Evolutionary conservation across 2,329 filamentous ascomycete species (phyloP), one percentile per base, ranked within the genome.

Genomic region (Sporothrix luriei): DNA sequence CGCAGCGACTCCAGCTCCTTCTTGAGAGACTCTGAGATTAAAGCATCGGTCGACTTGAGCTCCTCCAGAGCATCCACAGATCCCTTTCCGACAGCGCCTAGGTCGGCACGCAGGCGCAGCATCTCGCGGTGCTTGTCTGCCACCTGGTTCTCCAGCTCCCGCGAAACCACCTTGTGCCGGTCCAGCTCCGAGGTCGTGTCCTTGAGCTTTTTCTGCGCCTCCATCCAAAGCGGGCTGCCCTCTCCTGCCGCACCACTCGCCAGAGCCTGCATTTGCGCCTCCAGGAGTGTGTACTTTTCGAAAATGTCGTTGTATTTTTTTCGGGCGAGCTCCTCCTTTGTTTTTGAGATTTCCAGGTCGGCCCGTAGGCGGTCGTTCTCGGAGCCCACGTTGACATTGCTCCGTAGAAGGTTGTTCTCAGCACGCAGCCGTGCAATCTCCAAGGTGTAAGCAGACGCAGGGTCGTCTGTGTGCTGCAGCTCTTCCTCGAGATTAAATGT

Each of bases 371-470:
- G 79, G 55, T 84, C 83, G 69, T 83, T 85, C 73, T 88, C 85
- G 1, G 84, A 84, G 9, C 83, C 82, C 9, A 83, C 84, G 11
- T 82, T 83, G 66, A 86, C 80, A 65, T 82, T 86, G 71, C 82
- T 85, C 71, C 84, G 84, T 14, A 90, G 78, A 9, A 89, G 77
- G 48, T 84, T 82, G 73, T 88, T 89, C 77, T 90, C 88, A 6
- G 87, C 85, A 75, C 85, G 87, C 62, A 90, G 79, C 46, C 87
- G 83, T 40, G 85, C 85, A 26, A 88, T 76, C 75, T 88, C 85
- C 21, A 87, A 77, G 13, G 82, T 80, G 64, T 85, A 78, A 19
- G 80, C 80, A 0, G 78, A 74, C 14, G 79, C 78, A 6, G 81
- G 79, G 2, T 78, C 74, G 52, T 76, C 76, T 29, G 84, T 83